Conservation (phyloP, 768 basidiomycete species). For the Nidularia sp. region DNA sequence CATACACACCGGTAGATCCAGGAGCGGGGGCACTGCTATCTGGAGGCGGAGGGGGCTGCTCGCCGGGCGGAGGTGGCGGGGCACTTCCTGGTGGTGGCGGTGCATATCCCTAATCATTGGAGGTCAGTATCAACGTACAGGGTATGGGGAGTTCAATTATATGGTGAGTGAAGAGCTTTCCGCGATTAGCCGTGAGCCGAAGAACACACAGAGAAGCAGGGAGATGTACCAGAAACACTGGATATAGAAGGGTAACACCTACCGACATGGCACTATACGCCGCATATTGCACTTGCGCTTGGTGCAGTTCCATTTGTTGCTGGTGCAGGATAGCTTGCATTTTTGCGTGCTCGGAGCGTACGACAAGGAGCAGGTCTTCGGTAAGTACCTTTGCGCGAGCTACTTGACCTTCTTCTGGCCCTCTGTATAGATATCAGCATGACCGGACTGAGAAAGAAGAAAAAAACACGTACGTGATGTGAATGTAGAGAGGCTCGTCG, state of each 20-base stretch:
- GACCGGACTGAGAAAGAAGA: slow-evolving; percentile 10
- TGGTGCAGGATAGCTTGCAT: slow-evolving; percentile 54
- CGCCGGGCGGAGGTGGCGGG: slow-evolving; percentile 41
- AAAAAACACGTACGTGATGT: slow-evolving; percentile 65
- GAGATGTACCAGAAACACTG: background rate
- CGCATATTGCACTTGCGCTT: slow-evolving; percentile 72
- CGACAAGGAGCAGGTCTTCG: slow-evolving; percentile 79
- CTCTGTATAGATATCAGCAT: slow-evolving; percentile 19
- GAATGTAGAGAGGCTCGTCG: slow-evolving; percentile 84
- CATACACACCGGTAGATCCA: slow-evolving; percentile 21
- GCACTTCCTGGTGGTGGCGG: slow-evolving; percentile 41
- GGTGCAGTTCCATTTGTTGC: slow-evolving; percentile 78
- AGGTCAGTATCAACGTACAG: background rate
- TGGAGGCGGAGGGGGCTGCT: slow-evolving; percentile 31
- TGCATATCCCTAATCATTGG: slow-evolving; percentile 2
- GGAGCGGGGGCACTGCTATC: slow-evolving; percentile 18
- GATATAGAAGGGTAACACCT: slow-evolving; percentile 21
- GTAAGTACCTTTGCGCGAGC: slow-evolving; percentile 77
- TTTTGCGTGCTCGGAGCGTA: slow-evolving; percentile 76
- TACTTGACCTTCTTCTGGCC: slow-evolving; percentile 79
- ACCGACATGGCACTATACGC: slow-evolving; percentile 56
- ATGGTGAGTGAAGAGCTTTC: background rate
- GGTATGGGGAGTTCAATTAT: background rate
- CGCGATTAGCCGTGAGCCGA: background rate
- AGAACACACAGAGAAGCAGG: background rate